Conservation (phyloP, 305 asterid species). For the Fraxinus ornus region DNA sequence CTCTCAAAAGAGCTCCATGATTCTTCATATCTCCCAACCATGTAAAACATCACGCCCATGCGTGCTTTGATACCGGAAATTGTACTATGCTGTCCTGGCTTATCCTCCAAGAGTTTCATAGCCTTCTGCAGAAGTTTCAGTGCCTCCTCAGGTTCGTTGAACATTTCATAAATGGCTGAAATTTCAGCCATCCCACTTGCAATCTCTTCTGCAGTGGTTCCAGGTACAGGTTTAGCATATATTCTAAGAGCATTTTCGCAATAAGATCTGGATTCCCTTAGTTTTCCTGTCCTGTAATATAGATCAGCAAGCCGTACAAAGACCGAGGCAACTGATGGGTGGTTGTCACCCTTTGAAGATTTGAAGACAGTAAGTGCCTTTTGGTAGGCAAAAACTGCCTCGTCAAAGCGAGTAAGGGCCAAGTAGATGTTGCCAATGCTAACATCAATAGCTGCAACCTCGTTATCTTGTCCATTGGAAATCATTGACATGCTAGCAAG, state of each 20-base stretch:
- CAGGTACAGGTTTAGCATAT: slow-evolving; percentile 86
- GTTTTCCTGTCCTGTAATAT: slow-evolving; percentile 86
- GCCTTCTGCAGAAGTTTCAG: slow-evolving; percentile 84
- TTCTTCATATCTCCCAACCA: slow-evolving; percentile 84
- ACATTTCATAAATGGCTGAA: slow-evolving; percentile 86
- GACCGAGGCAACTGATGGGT: slow-evolving; percentile 93
- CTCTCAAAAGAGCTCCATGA: slow-evolving; percentile 73
- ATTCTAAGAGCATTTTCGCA: slow-evolving; percentile 91
- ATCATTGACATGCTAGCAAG: slow-evolving; percentile 99
- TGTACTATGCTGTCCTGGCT: slow-evolving; percentile 95
- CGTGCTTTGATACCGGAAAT: slow-evolving; percentile 96
- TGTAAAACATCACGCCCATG: slow-evolving; percentile 90
- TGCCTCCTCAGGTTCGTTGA: slow-evolving; percentile 95
- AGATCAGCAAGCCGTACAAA: slow-evolving; percentile 90
- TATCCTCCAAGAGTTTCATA: slow-evolving; percentile 86
- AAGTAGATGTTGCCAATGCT: slow-evolving; percentile 92
- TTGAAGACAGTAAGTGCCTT: slow-evolving; percentile 95
- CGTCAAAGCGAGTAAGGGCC: slow-evolving; percentile 86
- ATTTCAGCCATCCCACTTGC: slow-evolving; percentile 92
- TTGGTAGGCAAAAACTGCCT: slow-evolving; percentile 93
- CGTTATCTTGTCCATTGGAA: slow-evolving; percentile 88
- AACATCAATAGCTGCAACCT: slow-evolving; percentile 90
- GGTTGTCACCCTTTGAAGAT: slow-evolving; percentile 93
- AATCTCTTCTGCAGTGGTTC: slow-evolving; percentile 81
- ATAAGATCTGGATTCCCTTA: slow-evolving; percentile 89